These are phyloP conservation scores for Xerocomellus amylosporus DNA, from an alignment of 768 basidiomycete genomes.

Conservation along the genomic window DNA sequence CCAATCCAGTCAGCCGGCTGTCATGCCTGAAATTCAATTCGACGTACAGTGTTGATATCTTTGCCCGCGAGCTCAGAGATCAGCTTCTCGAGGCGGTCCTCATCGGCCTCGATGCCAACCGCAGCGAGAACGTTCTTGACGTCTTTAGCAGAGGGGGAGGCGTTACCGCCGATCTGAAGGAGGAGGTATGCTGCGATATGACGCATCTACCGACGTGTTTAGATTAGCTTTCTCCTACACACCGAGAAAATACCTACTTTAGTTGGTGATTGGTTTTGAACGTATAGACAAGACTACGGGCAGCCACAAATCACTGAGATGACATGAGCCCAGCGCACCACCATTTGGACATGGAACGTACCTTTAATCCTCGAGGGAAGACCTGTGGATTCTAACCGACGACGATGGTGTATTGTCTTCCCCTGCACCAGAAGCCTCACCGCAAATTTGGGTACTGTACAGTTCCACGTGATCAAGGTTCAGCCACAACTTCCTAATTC, in stretches of 20 bases:
- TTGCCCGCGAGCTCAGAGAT: slow-evolving; percentile 91
- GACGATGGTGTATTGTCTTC: slow-evolving; percentile 33
- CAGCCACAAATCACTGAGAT: slow-evolving; percentile 89
- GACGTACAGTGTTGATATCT: slow-evolving; percentile 72
- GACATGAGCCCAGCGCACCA: slow-evolving; percentile 1
- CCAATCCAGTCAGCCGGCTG: background rate
- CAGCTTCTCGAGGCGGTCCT: slow-evolving; percentile 74
- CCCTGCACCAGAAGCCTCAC: slow-evolving; percentile 4
- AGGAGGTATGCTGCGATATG: slow-evolving; percentile 96
- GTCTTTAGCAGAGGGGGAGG: slow-evolving; percentile 79
- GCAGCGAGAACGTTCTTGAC: slow-evolving; percentile 82
- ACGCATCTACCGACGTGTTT: slow-evolving; percentile 61
- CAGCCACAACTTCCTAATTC: slow-evolving; percentile 43
- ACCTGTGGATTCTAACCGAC: slow-evolving; percentile 92
- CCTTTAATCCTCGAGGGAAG: slow-evolving; percentile 91
- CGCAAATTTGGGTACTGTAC: slow-evolving; percentile 46
- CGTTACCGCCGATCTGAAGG: slow-evolving; percentile 91
- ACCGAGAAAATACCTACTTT: slow-evolving; percentile 41
- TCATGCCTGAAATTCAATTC: background rate
- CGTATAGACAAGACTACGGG: slow-evolving; percentile 45
- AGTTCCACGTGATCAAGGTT: slow-evolving; percentile 50
- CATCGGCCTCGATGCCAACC: slow-evolving; percentile 88
- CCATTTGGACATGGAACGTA: slow-evolving; percentile 7
- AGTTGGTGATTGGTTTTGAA: slow-evolving; percentile 28
- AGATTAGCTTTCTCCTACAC: background rate